Conservation (phyloP, 1,139 yeast genomes). For the Candida neerlandica region DNA sequence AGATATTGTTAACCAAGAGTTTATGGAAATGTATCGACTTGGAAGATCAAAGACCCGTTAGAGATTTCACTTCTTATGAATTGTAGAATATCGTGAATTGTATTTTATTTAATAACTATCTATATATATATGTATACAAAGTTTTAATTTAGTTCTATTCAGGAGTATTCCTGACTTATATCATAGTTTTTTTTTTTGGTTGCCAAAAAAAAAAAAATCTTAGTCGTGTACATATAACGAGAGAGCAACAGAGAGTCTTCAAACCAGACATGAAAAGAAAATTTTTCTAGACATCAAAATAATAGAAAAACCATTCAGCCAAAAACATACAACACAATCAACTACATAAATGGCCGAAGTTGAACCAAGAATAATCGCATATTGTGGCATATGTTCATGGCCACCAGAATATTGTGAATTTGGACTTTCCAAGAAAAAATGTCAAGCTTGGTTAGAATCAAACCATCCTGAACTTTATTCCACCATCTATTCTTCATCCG, state of each 20-base stretch:
- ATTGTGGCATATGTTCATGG: conserved; percentile 83
- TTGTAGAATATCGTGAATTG: conserved; percentile 3
- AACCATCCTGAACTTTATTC: conserved; percentile 59
- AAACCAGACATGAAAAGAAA: not conserved
- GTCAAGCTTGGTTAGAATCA: conserved; percentile 79
- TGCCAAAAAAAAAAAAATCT: no score
- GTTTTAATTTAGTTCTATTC: no score
- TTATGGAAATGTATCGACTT: conserved; percentile 70
- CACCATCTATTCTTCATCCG: conserved; percentile 61
- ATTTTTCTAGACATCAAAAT: conserved; percentile 4
- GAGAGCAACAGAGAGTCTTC: not conserved
- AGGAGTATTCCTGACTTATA: no score
- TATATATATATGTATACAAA: no score
- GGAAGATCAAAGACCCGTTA: conserved; percentile 68
- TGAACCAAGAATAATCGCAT: conserved; percentile 51
- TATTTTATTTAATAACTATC: not conserved
- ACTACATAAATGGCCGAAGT: conserved; percentile 35
- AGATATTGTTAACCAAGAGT: conserved; percentile 50
- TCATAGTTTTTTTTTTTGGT: no score
- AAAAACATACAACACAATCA: not conserved
- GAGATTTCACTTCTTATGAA: conserved; percentile 31
- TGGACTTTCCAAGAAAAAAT: conserved; percentile 77
- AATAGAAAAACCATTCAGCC: not conserved
- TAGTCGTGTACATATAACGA: not conserved
- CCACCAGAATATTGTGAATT: conserved; percentile 97